Evolutionary conservation across 2,329 filamentous ascomycete genomes (phyloP).

Genomic region (Emydomyces testavorans): DNA sequence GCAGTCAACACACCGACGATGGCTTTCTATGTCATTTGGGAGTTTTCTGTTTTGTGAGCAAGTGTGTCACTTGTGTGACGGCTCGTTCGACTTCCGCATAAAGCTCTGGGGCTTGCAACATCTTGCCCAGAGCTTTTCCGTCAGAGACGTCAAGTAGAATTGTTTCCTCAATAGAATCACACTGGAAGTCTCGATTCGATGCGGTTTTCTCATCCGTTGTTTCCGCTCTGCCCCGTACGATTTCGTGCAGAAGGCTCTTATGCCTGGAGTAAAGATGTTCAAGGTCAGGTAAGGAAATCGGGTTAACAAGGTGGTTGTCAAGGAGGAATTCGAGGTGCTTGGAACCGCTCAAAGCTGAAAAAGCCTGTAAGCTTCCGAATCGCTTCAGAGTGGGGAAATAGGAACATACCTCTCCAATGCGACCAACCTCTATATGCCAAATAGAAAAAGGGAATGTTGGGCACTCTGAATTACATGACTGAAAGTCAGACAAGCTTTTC

Average conservation of each 20-base stretch:
- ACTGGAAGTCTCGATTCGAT: conserved; percentile 13
- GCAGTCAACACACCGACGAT: not conserved
- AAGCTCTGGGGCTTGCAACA: conserved; percentile 57
- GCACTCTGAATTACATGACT: conserved; percentile 49
- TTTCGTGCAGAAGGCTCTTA: conserved; percentile 18
- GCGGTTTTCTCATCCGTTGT: conserved; percentile 24
- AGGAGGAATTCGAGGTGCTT: conserved; percentile 74
- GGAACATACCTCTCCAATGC: conserved; percentile 56
- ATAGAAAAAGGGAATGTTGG: conserved; percentile 96
- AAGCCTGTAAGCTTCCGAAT: conserved; percentile 14
- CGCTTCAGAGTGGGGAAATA: conserved; percentile 12
- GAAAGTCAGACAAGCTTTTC: not conserved
- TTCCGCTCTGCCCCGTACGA: conserved; percentile 14
- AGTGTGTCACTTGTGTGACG: conserved; percentile 55
- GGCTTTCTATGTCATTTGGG: not conserved
- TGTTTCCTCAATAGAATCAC: conserved; percentile 32
- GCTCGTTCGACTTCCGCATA: conserved; percentile 63
- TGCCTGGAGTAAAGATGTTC: conserved; percentile 58
- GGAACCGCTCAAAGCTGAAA: conserved; percentile 61
- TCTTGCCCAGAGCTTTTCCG: conserved; percentile 48
- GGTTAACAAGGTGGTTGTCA: conserved; percentile 56
- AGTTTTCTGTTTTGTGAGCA: conserved; percentile 22
- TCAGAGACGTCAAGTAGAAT: conserved; percentile 38
- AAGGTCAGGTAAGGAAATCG: conserved; percentile 55
- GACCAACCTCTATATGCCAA: conserved; percentile 81